A percentile compares a stretch with the other conserved stretches of the same genome.
Conservation (phyloP, 805 yeast genomes). For the Candida fluviatilis region DNA sequence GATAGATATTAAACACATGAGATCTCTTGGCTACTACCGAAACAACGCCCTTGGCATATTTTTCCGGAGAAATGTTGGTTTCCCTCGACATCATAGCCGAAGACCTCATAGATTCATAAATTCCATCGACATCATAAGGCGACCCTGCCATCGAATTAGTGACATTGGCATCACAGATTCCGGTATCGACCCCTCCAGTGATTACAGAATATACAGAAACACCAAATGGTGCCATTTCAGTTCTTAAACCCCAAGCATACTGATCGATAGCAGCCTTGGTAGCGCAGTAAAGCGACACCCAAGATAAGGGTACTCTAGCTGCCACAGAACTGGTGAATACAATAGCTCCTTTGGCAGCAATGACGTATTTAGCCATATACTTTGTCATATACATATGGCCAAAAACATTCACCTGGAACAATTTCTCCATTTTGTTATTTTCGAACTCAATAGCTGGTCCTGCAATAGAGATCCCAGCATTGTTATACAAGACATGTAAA, state of each 20-base stretch:
- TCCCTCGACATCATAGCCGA: constrained; percentile 20
- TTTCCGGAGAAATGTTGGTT: constrained; percentile 16
- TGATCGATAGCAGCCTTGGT: constrained; percentile 38
- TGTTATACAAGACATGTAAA: constrained; percentile 36
- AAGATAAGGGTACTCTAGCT: constrained; percentile 28
- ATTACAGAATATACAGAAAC: constrained; percentile 35
- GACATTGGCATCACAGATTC: constrained; percentile 18
- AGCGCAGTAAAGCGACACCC: constrained; percentile 30
- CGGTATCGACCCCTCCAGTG: constrained; percentile 39
- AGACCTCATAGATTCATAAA: constrained; percentile 15
- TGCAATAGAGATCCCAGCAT: constrained; percentile 33
- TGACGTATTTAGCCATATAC: constrained; percentile 25
- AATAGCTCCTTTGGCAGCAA: constrained; percentile 32
- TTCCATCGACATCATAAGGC: constrained; percentile 18
- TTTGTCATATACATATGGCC: constrained; percentile 36
- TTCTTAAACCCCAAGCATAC: constrained; percentile 28
- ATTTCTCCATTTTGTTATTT: constrained; percentile 15
- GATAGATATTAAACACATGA: constrained; percentile 25
- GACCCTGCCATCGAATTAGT: constrained; percentile 10
- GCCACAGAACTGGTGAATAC: constrained; percentile 37
- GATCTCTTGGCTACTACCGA: constrained; percentile 12
- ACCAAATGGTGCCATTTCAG: constrained; percentile 35
- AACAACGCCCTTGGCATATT: constrained; percentile 23
- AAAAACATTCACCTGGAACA: constrained; percentile 32
- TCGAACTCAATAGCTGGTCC: constrained; percentile 29